These are phyloP conservation scores for Backusella psychrophila DNA, from an alignment of 192 early-diverging fungal genomes.

Conservation along the genomic window DNA sequence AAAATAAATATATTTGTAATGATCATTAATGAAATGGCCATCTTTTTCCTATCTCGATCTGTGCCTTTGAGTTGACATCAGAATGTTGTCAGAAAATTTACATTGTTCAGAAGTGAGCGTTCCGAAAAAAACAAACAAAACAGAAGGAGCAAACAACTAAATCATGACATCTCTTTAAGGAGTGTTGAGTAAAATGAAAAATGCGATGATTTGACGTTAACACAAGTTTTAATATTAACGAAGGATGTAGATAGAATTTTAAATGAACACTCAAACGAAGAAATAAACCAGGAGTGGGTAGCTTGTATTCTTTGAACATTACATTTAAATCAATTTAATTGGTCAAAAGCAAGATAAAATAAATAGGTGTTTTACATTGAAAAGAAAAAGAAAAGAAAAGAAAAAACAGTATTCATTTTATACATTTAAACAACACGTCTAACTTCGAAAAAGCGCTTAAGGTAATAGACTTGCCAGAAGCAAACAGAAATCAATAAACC, in stretches of 20 bases:
- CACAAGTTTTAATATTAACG: neutral
- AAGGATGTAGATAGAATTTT: neutral
- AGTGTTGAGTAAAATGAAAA: neutral
- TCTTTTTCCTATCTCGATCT: too few relatives aligned
- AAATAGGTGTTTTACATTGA: neutral
- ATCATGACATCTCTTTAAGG: neutral
- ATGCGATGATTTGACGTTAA: neutral
- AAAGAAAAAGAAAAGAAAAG: neutral
- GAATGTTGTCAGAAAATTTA: neutral
- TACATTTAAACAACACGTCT: constrained; percentile 56
- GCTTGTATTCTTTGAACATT: too few relatives aligned
- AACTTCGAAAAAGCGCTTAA: constrained; percentile 73
- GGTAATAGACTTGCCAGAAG: constrained; percentile 71
- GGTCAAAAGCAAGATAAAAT: neutral
- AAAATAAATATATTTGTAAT: too few relatives aligned
- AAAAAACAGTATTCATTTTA: neutral
- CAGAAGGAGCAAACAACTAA: neutral
- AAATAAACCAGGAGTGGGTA: too few relatives aligned
- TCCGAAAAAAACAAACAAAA: neutral
- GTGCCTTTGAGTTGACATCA: neutral
- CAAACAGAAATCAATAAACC: constrained; percentile 61
- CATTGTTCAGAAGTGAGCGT: neutral
- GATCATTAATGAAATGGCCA: too few relatives aligned
- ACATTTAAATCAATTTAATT: neutral
- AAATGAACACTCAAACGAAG: too few relatives aligned